Evolutionary conservation across 345 rosid species (phyloP).

Genomic region (Mallotus nudiflorus): DNA sequence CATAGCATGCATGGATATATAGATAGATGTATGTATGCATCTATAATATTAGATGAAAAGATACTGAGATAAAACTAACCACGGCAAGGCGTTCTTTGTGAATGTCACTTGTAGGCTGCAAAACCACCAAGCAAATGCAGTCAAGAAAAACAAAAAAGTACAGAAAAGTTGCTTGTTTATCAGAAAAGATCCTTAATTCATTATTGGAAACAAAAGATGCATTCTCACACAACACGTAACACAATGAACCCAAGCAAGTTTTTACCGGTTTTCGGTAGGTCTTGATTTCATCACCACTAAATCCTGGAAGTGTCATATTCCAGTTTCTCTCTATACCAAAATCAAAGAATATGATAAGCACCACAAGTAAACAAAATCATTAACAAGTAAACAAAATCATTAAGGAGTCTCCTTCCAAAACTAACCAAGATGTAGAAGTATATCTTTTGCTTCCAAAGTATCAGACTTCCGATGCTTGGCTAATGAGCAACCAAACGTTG

Average conservation of each 20-base stretch:
- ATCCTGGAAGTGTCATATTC: constrained; percentile 92
- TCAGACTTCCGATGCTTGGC: constrained; percentile 97
- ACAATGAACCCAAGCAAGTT: constrained; percentile 11
- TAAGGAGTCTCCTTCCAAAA: constrained; percentile 25
- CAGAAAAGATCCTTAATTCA: neutral
- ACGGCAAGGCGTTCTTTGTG: constrained; percentile 89
- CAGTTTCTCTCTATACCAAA: constrained; percentile 76
- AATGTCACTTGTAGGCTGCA: constrained; percentile 70
- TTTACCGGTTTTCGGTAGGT: constrained; percentile 78
- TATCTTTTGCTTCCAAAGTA: constrained; percentile 91
- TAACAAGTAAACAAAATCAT: neutral
- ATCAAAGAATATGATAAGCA: constrained; percentile 21
- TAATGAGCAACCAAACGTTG: constrained; percentile 91
- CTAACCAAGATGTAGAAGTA: constrained; percentile 92
- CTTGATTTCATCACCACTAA: constrained; percentile 85
- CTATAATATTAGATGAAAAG: neutral
- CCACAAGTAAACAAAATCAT: constrained; percentile 3
- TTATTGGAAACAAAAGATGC: neutral
- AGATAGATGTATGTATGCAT: neutral
- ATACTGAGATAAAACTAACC: constrained; percentile 46
- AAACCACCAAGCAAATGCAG: constrained; percentile 7
- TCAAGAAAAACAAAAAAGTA: constrained; percentile 13
- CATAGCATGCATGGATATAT: neutral
- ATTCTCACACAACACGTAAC: neutral
- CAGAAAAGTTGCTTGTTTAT: neutral